Percentiles rank a stretch among this genome's conserved stretches.
Conservation (phyloP, 768 basidiomycete genomes). For the Suillus variegatus region DNA sequence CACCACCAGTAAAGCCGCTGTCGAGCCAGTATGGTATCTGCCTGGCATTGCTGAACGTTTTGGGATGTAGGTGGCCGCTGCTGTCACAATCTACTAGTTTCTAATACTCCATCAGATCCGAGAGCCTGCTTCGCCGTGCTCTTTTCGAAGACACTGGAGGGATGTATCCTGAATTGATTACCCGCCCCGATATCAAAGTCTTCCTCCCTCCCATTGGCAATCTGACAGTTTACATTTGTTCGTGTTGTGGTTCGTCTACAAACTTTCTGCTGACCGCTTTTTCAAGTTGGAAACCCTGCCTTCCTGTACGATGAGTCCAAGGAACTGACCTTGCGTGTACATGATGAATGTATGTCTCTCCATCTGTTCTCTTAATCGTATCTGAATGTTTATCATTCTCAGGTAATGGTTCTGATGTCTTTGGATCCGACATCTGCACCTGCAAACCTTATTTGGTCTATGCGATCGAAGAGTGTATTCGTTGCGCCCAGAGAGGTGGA, state of each 20-base stretch:
- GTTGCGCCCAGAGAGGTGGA: constrained; percentile 79
- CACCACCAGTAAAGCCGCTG: constrained; percentile 86
- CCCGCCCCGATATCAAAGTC: constrained; percentile 91
- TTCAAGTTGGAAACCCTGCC: constrained; percentile 78
- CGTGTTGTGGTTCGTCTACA: constrained; percentile 18
- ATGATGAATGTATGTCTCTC: constrained; percentile 78
- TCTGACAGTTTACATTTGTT: constrained; percentile 90
- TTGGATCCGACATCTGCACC: constrained; percentile 90
- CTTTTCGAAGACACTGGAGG: constrained; percentile 96
- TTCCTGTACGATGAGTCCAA: constrained; percentile 75
- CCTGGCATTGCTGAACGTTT: constrained; percentile 95
- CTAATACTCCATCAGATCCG: constrained; percentile 52
- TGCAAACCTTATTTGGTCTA: constrained; percentile 93
- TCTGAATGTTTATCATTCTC: neutral
- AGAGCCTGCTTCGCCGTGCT: constrained; percentile 81
- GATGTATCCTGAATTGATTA: constrained; percentile 95
- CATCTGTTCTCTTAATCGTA: neutral
- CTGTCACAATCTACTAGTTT: constrained; percentile 1
- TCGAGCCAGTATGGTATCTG: constrained; percentile 96
- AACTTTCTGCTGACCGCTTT: constrained; percentile 8
- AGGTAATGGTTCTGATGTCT: constrained; percentile 95
- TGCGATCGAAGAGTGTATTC: constrained; percentile 92
- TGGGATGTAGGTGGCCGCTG: constrained; percentile 64
- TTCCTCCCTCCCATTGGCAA: constrained; percentile 96
- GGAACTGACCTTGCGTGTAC: constrained; percentile 84